Base-by-base conservation (phyloP, 371 early-diverging fungal genomes). In the Apophysomyces ossiformis region DNA sequence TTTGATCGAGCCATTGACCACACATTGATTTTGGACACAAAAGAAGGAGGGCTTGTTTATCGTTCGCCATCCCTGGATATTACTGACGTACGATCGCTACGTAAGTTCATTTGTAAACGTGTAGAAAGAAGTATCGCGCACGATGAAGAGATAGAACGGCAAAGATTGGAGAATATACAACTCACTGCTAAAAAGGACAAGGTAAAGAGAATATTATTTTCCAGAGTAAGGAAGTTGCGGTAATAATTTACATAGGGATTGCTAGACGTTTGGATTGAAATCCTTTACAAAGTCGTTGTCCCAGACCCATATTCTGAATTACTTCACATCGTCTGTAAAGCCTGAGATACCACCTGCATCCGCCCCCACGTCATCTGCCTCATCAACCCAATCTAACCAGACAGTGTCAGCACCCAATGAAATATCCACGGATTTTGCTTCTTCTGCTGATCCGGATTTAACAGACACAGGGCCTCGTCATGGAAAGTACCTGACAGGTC, bases 201-300 rank as follows among this genome's bases (percentile, higher is more conserved):
- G 62, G 76, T 71, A 63, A 32, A 64, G 63, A n/a, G 72, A 73
- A 60, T 12, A n/a, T 37, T 37, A 12, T 35, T 63, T 37, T 57
- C 11, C 1, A 13, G 45, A 15, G 37, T 12, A 36, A 15, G 15
- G 44, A 58, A 9, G 6, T 58, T 43, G 16, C 54, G 47, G 32
- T 26, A 26, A 26, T 41, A 8, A 41, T 41, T 8, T 41, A 41
- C 41, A 11, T 41, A 13, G 41, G 13, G 3, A 41, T 41, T 58
- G 50, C 37, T 58, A 70, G 66, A 50, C 63, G 7, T 47, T 73
- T 7, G 74, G 77, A 2, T 71, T 85, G 45, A 87, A 83, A 58
- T 46, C 73, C 18, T 70, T 85, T 57, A 82, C 84, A 47, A 83
- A 83, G 60, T 77, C 88, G 7, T 68, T 85, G 57, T 84, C 88